Percentiles rank a stretch among this genome's conserved stretches.
phyloP scores from a whole-genome alignment of 768 basidiomycete genomes.

The Mycena metata region DNA sequence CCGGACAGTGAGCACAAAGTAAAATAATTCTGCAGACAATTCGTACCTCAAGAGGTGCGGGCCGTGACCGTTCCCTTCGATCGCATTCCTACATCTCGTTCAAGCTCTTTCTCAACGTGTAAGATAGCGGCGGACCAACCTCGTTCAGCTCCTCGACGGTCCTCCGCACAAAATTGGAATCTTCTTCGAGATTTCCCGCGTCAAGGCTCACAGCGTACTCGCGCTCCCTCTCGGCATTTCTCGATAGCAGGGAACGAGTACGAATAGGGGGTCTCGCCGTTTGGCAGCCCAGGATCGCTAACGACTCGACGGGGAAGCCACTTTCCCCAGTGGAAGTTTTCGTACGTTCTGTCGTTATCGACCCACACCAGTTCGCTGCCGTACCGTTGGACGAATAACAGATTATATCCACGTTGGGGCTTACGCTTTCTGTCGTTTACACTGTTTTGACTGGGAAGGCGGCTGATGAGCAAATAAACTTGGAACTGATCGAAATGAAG shows the following conservation, averaged over 20 bases:
- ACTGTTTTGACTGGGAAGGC: too few relatives aligned
- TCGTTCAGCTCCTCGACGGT: not conserved
- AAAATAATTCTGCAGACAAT: not conserved
- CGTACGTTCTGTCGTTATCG: slow-evolving; percentile 11
- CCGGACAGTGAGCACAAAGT: not conserved
- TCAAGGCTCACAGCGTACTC: not conserved
- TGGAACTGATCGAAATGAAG: too few relatives aligned
- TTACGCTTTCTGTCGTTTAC: too few relatives aligned
- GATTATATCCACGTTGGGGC: not conserved
- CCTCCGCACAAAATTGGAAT: not conserved
- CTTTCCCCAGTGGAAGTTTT: not conserved
- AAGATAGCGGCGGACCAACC: not conserved
- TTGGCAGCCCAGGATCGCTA: too few relatives aligned
- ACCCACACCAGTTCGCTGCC: too few relatives aligned
- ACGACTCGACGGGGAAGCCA: slow-evolving; percentile 12
- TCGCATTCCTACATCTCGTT: not conserved
- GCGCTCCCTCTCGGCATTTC: slow-evolving; percentile 8
- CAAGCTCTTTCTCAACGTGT: not conserved
- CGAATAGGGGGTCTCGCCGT: too few relatives aligned
- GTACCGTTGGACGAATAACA: too few relatives aligned
- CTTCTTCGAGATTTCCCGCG: not conserved
- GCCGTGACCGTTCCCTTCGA: not conserved
- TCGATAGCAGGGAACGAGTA: too few relatives aligned
- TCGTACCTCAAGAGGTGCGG: not conserved
- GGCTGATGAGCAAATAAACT: too few relatives aligned